Evolutionary conservation across 257 asterid species (phyloP), one percentile per base, ranked within the genome.

Genomic region (Penstemon barbatus): DNA sequence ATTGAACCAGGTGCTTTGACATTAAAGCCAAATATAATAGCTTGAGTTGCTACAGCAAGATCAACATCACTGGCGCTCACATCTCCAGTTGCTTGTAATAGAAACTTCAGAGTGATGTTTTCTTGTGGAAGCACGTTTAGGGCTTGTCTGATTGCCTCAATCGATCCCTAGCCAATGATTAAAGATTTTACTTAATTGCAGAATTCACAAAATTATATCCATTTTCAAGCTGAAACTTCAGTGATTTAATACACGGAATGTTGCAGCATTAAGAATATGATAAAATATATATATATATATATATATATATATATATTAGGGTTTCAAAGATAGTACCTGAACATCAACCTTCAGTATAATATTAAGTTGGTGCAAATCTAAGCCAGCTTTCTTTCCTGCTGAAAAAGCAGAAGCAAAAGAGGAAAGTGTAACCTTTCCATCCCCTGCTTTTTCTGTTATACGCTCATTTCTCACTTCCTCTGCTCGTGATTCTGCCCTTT

Each of bases 341-440:
- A 87, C 78, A 77, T 94, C 99, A 75, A 94, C 99, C 80, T 91
- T 94, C 73, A 94, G 81, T 81, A 94, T 87, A 42, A 94, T 78
- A 74, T 94, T 94, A 54, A 94, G 86, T 75, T 87, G 98, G 81
- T 94, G 98, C 81, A 94, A 78, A 85, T 94, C 98, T 68, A 89
- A 64, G 58, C 99, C 99, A 61, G 80, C 78, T 63, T 70, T 79
- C 79, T 85, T 87, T 77, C 98, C 97, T 10, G 90, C 33, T 13
- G 96, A 89, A 71, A 86, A 89, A 75, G 99, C 98, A 77, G 97
- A 87, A 58, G 98, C 98, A 46, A 87, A 86, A 62, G 97, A 89
- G 66, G 98, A 89, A 73, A 94, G 97, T 5, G 98, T 94, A 70
- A 94, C 64, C 83, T 77, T 89, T 72, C 97, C 99, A 78, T 94